Conservation (phyloP, 805 yeast genomes). For the Candida railenensis region DNA sequence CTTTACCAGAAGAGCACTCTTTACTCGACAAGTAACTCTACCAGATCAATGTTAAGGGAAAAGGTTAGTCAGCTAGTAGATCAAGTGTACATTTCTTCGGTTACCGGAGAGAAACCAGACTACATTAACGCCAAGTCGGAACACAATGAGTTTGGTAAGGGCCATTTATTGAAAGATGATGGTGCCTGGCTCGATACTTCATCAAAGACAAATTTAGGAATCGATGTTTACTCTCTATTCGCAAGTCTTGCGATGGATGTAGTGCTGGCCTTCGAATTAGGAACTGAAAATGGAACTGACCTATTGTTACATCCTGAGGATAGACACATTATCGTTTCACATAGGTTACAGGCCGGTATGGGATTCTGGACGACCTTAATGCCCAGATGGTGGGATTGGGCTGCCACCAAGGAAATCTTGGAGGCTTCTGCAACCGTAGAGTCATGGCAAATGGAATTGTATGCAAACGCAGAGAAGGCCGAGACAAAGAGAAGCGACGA, state of each 20-base stretch:
- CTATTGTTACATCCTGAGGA: conserved; percentile 40
- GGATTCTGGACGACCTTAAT: conserved; percentile 65
- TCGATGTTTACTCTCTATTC: conserved; percentile 61
- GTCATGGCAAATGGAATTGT: conserved; percentile 45
- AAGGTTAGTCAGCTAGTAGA: conserved; percentile 26
- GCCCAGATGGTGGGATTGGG: conserved; percentile 54
- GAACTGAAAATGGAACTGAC: conserved; percentile 45
- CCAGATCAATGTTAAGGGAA: conserved; percentile 23
- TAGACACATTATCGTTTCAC: conserved; percentile 41
- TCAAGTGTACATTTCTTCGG: conserved; percentile 27
- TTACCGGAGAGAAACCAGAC: conserved; percentile 32
- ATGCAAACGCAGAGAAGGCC: conserved; percentile 32
- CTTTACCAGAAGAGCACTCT: conserved; percentile 37
- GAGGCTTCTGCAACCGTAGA: conserved; percentile 39
- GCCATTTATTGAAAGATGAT: conserved; percentile 17
- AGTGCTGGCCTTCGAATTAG: conserved; percentile 60
- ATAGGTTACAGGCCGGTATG: conserved; percentile 52
- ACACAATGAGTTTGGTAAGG: conserved; percentile 34
- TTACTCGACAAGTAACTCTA: conserved; percentile 27
- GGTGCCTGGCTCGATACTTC: conserved; percentile 31
- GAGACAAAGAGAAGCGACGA: conserved; percentile 17
- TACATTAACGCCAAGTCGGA: conserved; percentile 30
- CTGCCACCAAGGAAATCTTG: conserved; percentile 40
- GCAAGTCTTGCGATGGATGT: conserved; percentile 74
- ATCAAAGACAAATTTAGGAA: conserved; percentile 31